phyloP scores from a whole-genome alignment of 768 basidiomycete species.

The Lentinula edodes region DNA sequence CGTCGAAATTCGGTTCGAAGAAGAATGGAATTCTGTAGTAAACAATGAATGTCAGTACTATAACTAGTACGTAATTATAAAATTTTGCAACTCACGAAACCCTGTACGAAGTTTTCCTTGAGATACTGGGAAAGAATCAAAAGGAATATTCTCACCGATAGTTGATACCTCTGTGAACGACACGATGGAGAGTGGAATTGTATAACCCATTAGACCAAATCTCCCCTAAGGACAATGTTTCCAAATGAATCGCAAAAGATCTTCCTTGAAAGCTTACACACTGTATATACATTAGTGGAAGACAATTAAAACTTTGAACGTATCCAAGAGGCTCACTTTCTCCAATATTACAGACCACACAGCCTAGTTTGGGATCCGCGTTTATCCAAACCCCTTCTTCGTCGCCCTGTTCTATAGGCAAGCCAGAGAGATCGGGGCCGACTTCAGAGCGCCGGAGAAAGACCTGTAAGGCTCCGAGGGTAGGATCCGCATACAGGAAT shows the following conservation, averaged over 20 bases:
- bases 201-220: conserved; percentile 87
- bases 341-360: conserved; percentile 88
- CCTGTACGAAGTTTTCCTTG: conserved; percentile 24
- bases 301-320: background rate
- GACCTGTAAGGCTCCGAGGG: conserved; percentile 77
- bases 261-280: background rate
- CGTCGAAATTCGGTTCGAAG: conserved; percentile 86
- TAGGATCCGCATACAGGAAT: conserved; percentile 83
- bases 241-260: background rate
- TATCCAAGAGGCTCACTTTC: conserved; percentile 54
- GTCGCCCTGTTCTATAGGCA: conserved; percentile 47
- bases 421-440: conserved; percentile 23
- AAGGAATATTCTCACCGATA: conserved; percentile 43
- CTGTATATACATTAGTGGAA: background rate
- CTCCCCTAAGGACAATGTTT: conserved; percentile 69
- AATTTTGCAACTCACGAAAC: conserved; percentile 55
- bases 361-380: conserved; percentile 78
- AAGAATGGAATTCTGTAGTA: conserved; percentile 80
- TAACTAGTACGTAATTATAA: background rate
- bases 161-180: conserved; percentile 69
- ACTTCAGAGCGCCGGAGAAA: conserved; percentile 46
- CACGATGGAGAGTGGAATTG: conserved; percentile 84
- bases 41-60: background rate
- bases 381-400: conserved; percentile 73
- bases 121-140: background rate